Evolutionary conservation across 257 asterid species (phyloP).

Genomic region (Thymus quinquecostatus): DNA sequence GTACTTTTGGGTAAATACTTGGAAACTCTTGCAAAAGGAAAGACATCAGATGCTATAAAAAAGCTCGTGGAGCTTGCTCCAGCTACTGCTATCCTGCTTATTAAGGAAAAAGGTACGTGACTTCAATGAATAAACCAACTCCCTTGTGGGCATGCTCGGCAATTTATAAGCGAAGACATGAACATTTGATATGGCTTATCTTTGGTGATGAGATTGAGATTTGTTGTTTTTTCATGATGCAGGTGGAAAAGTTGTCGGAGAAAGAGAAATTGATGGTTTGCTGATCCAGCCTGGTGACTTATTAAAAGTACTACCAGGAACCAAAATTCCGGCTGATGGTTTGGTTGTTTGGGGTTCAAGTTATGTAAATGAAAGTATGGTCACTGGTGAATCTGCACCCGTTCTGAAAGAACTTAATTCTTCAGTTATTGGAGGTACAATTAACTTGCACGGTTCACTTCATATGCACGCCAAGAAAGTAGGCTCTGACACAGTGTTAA

Average conservation of each 20-base stretch:
- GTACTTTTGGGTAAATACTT: conserved; percentile 93
- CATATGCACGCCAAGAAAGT: conserved; percentile 86
- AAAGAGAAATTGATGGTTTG: conserved; percentile 91
- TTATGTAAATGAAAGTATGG: conserved; percentile 95
- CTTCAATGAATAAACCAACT: conserved; percentile 16
- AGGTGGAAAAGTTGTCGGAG: conserved; percentile 85
- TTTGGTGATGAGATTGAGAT: conserved; percentile 25
- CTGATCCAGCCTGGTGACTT: conserved; percentile 93
- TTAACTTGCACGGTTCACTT: conserved; percentile 90
- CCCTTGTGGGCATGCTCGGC: neutral
- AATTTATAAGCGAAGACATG: conserved; percentile 1
- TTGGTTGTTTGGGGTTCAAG: conserved; percentile 96
- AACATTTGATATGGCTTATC: conserved; percentile 14
- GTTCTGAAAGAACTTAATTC: conserved; percentile 69
- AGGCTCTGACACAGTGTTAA: conserved; percentile 91
- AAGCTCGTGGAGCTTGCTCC: conserved; percentile 97
- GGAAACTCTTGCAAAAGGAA: conserved; percentile 96
- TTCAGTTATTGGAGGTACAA: conserved; percentile 87
- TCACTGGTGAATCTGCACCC: conserved; percentile 95
- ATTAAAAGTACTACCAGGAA: conserved; percentile 90
- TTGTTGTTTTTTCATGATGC: conserved; percentile 30
- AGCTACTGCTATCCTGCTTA: conserved; percentile 79
- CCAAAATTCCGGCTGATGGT: conserved; percentile 94
- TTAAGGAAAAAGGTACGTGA: conserved; percentile 66
- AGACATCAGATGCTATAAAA: conserved; percentile 96